A percentile compares a stretch with the other conserved stretches of the same genome.
phyloP scores from a whole-genome alignment of 495 filamentous ascomycete genomes.

The Cladorrhinum samala region DNA sequence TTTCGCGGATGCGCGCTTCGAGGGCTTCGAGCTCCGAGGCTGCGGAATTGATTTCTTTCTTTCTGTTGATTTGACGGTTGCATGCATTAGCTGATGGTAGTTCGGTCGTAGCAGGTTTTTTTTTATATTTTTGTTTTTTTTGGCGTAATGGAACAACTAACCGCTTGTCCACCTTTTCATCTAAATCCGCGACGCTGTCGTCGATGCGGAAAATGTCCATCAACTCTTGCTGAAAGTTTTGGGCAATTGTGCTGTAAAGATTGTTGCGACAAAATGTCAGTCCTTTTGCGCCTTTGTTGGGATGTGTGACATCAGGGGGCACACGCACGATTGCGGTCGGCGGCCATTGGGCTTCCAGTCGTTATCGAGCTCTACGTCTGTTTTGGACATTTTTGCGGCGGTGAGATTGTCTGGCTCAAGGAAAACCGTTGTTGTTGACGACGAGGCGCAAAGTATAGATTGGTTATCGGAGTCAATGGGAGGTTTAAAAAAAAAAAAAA shows the following conservation, averaged over 20 bases:
- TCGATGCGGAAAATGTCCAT: slow-evolving; percentile 86
- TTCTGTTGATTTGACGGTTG: slow-evolving; percentile 50
- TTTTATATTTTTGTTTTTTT: slow-evolving; percentile 3
- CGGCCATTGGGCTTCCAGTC: slow-evolving; percentile 71
- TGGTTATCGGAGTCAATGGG: neutral
- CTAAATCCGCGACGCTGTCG: slow-evolving; percentile 68
- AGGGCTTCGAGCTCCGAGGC: slow-evolving; percentile 77
- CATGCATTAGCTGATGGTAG: slow-evolving; percentile 8
- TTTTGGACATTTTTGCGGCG: slow-evolving; percentile 32
- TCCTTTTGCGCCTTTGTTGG: neutral
- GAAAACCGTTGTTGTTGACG: neutral
- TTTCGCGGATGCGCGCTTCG: slow-evolving; percentile 74
- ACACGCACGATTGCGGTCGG: slow-evolving; percentile 75
- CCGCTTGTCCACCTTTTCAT: slow-evolving; percentile 77
- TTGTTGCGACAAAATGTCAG: slow-evolving; percentile 11
- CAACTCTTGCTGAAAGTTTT: slow-evolving; percentile 77
- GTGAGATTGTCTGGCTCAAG: no score
- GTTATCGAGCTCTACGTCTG: slow-evolving; percentile 60
- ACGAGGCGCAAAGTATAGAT: slow-evolving; percentile 2
- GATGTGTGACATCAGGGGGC: slow-evolving; percentile 4
- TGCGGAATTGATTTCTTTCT: slow-evolving; percentile 64
- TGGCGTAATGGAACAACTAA: slow-evolving; percentile 53
- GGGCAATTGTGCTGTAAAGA: slow-evolving; percentile 67
- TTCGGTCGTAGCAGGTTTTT: neutral
- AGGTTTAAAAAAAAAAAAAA: neutral